Base-by-base conservation (phyloP, 306 rosid genomes). In the Cicer chorassanicum region DNA sequence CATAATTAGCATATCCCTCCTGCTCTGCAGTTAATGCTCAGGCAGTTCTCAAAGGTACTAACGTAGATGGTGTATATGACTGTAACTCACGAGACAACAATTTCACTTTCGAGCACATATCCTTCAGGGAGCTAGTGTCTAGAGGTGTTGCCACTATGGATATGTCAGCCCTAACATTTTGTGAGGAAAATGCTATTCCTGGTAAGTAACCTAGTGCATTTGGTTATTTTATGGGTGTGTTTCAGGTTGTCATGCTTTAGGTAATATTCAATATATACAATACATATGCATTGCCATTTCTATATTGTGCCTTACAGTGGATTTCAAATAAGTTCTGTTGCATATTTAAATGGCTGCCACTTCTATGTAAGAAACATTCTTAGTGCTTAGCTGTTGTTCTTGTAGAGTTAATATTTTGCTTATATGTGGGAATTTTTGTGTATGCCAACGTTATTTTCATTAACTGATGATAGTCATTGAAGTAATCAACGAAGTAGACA, bases 141-240 rank as follows among this genome's bases (percentile, higher is more conserved):
- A 84, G 87, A 78, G 84, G 93, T 14, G 69, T 51, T 70, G 69
- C 88, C 69, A 38, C 89, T 41, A 84, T 86, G 86, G 90, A 88
- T 70, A 11, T 77, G 83, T 24, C 83, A 49, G 90, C 93, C 15
- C 76, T 88, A 54, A 84, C 84, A 51, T 84, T 74, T 61, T 88
- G 93, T 15, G 90, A 88, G 73, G 93, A 86, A 74, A 84, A 88
- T 81, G 75, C 76, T 42, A 78, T 86, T 84, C 90, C 93, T n/a
- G 93, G 93, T 88, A 82, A 77, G 90, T 84, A 59, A 12, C 29
- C 48, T 76, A 46, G 57, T 70, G 79, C 68, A 19, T 62, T 62
- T 72, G 61, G n/a, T 46, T 51, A 9, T 14, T 29, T 61, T 68
- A 76, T 19, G 14, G 76, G 63, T 7, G 8, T 66, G 13, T 65